Conservation (phyloP, 306 rosid genomes). For the Malus sieversii region DNA sequence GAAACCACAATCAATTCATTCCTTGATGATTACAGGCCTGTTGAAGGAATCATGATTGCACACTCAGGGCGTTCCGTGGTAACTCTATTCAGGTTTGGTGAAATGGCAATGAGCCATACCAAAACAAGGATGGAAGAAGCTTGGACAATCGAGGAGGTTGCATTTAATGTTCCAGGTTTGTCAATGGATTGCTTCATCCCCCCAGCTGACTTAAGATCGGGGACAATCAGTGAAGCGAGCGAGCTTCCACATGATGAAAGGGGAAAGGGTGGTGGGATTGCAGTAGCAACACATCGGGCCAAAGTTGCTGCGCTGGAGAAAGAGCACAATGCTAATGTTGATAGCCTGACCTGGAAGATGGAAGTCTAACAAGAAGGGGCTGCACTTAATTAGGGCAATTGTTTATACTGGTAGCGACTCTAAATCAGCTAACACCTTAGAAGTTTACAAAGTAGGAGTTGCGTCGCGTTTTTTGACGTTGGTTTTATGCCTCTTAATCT, state of each 20-base stretch:
- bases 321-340: conserved; percentile 39
- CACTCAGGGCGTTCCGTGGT: conserved; percentile 94
- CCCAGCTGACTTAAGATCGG: conserved; percentile 83
- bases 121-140: conserved; percentile 99
- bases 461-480: conserved; percentile 40
- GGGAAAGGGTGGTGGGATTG: conserved; percentile 44
- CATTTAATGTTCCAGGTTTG: conserved; percentile 83
- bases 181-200: conserved; percentile 96
- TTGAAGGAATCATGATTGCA: conserved; percentile 97
- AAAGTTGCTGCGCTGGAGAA: conserved; percentile 83
- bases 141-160: conserved; percentile 98
- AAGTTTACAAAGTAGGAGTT: conserved; percentile 45
- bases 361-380: conserved; percentile 38
- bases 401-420: conserved; percentile 75
- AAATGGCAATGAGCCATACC: conserved; percentile 97
- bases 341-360: conserved; percentile 73
- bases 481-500: conserved; percentile 69
- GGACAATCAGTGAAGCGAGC: conserved; percentile 59
- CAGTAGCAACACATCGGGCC: conserved; percentile 47
- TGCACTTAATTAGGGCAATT: conserved; percentile 51
- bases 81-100: conserved; percentile 92
- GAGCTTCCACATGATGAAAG: conserved; percentile 77
- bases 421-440: conserved; percentile 60
- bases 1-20: conserved; percentile 92
- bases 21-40: conserved; percentile 87